Base-by-base conservation (phyloP, 352 stramenopile species). In the Phytophthora capsici region DNA sequence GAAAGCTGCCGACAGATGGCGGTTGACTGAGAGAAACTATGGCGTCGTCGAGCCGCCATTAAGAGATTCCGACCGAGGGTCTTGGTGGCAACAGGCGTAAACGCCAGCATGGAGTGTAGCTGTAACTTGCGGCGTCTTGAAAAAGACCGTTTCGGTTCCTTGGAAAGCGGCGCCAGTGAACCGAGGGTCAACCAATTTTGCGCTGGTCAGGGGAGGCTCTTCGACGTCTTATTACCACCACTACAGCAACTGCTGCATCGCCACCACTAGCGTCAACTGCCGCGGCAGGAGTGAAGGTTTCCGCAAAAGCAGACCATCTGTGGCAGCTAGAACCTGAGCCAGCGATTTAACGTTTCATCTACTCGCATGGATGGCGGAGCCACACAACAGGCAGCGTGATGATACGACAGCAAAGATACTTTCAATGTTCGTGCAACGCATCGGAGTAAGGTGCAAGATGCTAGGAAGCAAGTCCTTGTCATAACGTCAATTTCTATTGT, bases 1-100 rank as follows among this genome's bases (percentile, higher is more conserved):
- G 48, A 60, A 71, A 28, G 59, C 19, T 30, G 34, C 34, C 14
- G 37, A 63, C 67, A 75, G 62, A 66, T 69, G 67, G 62, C 36
- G 14, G 48, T 17, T 41, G 66, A 64, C 44, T 57, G 14, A 20
- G 22, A 9, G 46, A 61, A 38, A 57, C 64, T 67, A 71, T 71
- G 49, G 13, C 40, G 54, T 74, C 60, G 53, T 71, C 17, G 36
- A 8, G 41, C n/a, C 28, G 25, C 16, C 17, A 43, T 49, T 19
- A 1, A 7, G 9, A 25, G 44, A 51, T 37, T 51, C 23, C 44
- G 23, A 37, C 46, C 28, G 8, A 34, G 28, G 8, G 28, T 12
- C 8, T 34, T 34, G 28, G 9, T 34, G 2, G 51, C 9, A 16
- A 23, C 37, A 36, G 6, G 7, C 34, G 49, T 57, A 57, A 57